Conservation (phyloP, 2,329 filamentous ascomycete species). For the Orbilia javanica region DNA sequence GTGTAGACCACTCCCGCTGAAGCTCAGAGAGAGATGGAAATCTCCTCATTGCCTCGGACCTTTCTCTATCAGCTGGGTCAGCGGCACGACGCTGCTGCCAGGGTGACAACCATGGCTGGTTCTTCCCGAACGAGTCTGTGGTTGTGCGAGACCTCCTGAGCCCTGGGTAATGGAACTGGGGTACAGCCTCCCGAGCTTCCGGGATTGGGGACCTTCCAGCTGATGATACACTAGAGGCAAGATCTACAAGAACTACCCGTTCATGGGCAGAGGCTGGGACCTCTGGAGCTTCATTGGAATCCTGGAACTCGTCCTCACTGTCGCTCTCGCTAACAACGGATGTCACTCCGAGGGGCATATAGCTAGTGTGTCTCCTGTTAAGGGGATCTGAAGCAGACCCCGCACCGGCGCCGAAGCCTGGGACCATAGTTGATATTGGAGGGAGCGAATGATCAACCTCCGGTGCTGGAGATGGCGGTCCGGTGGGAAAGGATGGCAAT, state of each 20-base stretch:
- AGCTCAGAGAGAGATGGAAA: conserved; percentile 61
- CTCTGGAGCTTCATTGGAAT: conserved; percentile 55
- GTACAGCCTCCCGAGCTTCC: conserved; percentile 24
- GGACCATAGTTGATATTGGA: conserved; percentile 46
- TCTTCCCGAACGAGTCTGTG: conserved; percentile 49
- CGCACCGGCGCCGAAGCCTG: conserved; percentile 6
- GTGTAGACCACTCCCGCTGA: conserved; percentile 37
- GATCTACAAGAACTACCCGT: conserved; percentile 58
- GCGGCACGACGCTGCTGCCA: conserved; percentile 29
- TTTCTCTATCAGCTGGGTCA: conserved; percentile 36
- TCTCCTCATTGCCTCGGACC: conserved; percentile 59
- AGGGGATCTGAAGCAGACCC: neutral
- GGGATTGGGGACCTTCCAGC: conserved; percentile 12
- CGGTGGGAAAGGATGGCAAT: conserved; percentile 36
- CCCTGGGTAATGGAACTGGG: conserved; percentile 44
- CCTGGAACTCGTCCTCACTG: conserved; percentile 56
- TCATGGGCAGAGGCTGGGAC: conserved; percentile 48
- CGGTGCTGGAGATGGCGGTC: conserved; percentile 30
- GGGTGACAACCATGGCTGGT: conserved; percentile 49
- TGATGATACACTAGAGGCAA: conserved; percentile 52
- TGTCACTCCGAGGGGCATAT: conserved; percentile 33
- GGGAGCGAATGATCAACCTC: conserved; percentile 47
- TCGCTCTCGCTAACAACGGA: conserved; percentile 39
- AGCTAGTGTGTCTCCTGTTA: conserved; percentile 48
- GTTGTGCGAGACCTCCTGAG: conserved; percentile 50